Evolutionary conservation across 805 yeast genomes (phyloP).

Genomic region (Ogataea angusta): DNA sequence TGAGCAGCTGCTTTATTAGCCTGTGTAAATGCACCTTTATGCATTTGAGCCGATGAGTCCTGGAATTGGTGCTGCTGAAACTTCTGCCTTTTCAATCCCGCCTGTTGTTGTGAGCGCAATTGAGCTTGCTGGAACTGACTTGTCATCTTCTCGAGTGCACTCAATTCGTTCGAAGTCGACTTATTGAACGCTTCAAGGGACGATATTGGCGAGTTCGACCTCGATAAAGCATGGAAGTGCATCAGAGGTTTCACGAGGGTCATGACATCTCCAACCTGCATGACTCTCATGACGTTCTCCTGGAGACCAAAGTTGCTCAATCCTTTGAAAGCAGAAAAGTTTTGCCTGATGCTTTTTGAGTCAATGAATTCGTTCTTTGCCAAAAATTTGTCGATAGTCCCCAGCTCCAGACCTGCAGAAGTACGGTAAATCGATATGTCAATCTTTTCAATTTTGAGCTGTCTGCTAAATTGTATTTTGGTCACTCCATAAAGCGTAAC

Average conservation of each 20-base stretch:
- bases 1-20: not conserved
- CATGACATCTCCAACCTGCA: slow-evolving; percentile 80
- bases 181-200: slow-evolving; percentile 52
- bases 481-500: slow-evolving; percentile 60
- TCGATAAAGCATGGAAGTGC: slow-evolving; percentile 44
- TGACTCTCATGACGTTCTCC: slow-evolving; percentile 60
- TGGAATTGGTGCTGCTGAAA: slow-evolving; percentile 16
- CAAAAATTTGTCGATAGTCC: slow-evolving; percentile 42
- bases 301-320: slow-evolving; percentile 61
- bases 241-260: slow-evolving; percentile 64
- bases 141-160: slow-evolving; percentile 17
- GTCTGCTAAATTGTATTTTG: slow-evolving; percentile 59
- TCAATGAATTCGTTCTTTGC: slow-evolving; percentile 29
- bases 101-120: slow-evolving; percentile 25
- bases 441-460: slow-evolving; percentile 66
- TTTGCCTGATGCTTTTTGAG: slow-evolving; percentile 13
- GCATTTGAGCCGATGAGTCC: slow-evolving; percentile 17
- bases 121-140: slow-evolving; percentile 24
- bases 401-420: slow-evolving; percentile 45
- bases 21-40: slow-evolving; percentile 2
- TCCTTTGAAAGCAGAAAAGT: slow-evolving; percentile 39
- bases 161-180: slow-evolving; percentile 20
- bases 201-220: slow-evolving; percentile 43
- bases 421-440: slow-evolving; percentile 51
- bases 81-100: slow-evolving; percentile 15